Base-by-base conservation (phyloP, 192 early-diverging fungal species). In the Entomortierella lignicola region DNA sequence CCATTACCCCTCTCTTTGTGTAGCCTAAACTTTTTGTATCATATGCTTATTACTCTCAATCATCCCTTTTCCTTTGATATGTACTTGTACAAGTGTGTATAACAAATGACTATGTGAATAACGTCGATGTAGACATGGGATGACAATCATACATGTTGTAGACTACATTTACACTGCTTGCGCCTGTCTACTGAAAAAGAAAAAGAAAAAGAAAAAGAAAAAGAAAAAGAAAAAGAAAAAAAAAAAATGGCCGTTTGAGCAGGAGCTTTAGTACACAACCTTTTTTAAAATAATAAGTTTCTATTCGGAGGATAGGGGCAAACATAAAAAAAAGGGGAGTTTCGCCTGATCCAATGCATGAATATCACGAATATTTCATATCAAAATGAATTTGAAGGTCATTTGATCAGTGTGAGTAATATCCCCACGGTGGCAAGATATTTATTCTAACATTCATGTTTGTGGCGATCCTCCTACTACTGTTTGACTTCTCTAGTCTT, bases 261-360 rank as follows among this genome's bases (percentile, higher is more conserved):
- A 37, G 34, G 34, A 37, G 34, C 34, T 10, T 37, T 37, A 37
- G 4, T 37, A 37, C 34, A 10, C 34, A 4, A 37, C 34, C 34
- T 37, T 10, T n/a, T n/a, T n/a, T n/a, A n/a, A n/a, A 37, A 37
- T 37, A 37, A 4, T 37, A 37, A 4, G 10, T 37, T 20, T 42
- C 23, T 39, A 21, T 43, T 50, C 44, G 60, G 27, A 31, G 60
- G 60, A 62, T 62, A 62, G 60, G 60, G 60, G 60, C n/a, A 26
- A 58, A n/a, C n/a, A 55, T 13, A 30, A 55, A 55, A 57, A 57
- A 57, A 57, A 32, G 34, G 20, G 55, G 55, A 57, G 55, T 27
- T 10, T 27, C 32, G 4, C 17, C 18, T 57, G 4, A 31, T 32
- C 34, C 10, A 23, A 10, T 57, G 44, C 44, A 47, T 47, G 17